Base-by-base conservation (phyloP, 805 yeast species). In the Barnettozyma sucrosica region DNA sequence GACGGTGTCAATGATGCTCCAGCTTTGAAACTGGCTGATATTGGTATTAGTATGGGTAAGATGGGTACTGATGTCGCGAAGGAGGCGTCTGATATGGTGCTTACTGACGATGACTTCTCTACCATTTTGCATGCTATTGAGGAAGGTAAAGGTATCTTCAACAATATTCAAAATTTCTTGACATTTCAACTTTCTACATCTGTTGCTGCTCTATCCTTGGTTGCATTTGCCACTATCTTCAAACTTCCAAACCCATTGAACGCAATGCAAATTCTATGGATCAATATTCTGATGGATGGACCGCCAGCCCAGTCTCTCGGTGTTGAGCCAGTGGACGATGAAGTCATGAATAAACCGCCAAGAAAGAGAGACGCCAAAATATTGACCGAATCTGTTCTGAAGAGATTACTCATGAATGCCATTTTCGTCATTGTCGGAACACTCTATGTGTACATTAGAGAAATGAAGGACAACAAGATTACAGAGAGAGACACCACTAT, bases 1-100 rank as follows among this genome's bases (percentile, higher is more conserved):
- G 98, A 90, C 68, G 98, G 98, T 68, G 97, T 92, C 13, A 90
- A 90, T 65, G 98, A 90, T 72, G 98, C 98, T 0, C 98, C 98
- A n/a, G 97, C 98, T 5, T 75, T 92, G 57, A 90, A 92, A 64
- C 74, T 90, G 56, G 97, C 98, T 3, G 97, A 90, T 68, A 90
- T 90, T 57, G 98, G 98, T 60, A 88, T 92, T 56, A 83, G 96
- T 13, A 89, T 90, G 93, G 93, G 89, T 51, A 80, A 79, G 56
- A 83, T 85, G 71, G 99, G 99, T 50, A 93, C 98, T 0, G 99
- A 92, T 66, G 99, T 92, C 36, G 99, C 99, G 43, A 92, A 92
- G 62, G 99, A 92, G 66, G 98, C 98, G 2, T 87, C 97, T 3
- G 99, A 92, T 66, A 92, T 92, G 98, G 92, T 92, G 46, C 75